These are phyloP conservation scores for Zymoseptoria ardabiliae DNA, from an alignment of 2,329 filamentous ascomycete genomes.

Conservation along the genomic window DNA sequence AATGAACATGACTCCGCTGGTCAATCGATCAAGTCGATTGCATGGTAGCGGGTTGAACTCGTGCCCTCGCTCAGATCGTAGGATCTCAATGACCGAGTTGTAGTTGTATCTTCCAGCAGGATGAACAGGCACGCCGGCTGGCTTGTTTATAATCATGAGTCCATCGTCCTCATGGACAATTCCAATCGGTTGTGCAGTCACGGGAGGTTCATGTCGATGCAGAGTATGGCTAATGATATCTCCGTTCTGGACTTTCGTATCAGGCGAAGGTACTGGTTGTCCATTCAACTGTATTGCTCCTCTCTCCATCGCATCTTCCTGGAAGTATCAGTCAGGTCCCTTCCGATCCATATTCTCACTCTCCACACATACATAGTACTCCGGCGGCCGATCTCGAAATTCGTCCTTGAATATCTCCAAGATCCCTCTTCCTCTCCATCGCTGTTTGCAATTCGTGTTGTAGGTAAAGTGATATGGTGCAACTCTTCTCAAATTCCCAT, in stretches of 20 bases:
- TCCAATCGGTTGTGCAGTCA: slow-evolving; percentile 69
- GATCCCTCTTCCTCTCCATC: slow-evolving; percentile 76
- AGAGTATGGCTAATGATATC: slow-evolving; percentile 87
- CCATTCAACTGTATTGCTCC: slow-evolving; percentile 78
- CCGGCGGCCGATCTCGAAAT: slow-evolving; percentile 77
- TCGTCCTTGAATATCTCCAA: slow-evolving; percentile 86
- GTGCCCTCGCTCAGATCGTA: slow-evolving; percentile 64
- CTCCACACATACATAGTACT: slow-evolving; percentile 65
- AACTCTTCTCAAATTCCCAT: slow-evolving; percentile 62
- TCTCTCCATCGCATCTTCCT: slow-evolving; percentile 67
- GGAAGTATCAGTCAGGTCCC: slow-evolving; percentile 21
- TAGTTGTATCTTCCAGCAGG: slow-evolving; percentile 92
- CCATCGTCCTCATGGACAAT: slow-evolving; percentile 87
- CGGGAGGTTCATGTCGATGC: slow-evolving; percentile 91
- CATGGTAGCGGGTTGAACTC: slow-evolving; percentile 63
- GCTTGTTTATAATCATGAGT: slow-evolving; percentile 95
- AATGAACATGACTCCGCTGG: slow-evolving; percentile 96
- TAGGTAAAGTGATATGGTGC: slow-evolving; percentile 88
- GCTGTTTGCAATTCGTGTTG: slow-evolving; percentile 88
- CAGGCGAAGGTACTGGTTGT: slow-evolving; percentile 54
- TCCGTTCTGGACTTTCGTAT: slow-evolving; percentile 75
- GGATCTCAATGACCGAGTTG: slow-evolving; percentile 90
- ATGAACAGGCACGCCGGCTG: slow-evolving; percentile 88
- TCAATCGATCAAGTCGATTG: slow-evolving; percentile 88
- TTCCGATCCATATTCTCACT: neutral